Evolutionary conservation across 2,329 filamentous ascomycete genomes (phyloP).

Genomic region (Blumeriella jaapii): DNA sequence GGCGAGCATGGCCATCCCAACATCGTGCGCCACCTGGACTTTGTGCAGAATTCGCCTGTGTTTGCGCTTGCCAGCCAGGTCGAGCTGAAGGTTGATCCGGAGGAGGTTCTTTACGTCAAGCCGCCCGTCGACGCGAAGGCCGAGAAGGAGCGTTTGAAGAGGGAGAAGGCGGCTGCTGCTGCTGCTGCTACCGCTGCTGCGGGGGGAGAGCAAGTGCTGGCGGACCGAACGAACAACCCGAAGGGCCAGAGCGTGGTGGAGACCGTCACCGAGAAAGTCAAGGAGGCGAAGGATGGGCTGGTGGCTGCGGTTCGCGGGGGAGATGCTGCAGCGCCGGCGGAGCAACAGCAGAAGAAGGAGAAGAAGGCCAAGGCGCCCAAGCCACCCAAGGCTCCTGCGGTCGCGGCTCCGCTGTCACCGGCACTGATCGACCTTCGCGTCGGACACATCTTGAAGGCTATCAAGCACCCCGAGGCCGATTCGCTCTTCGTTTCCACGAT

Average conservation of each 20-base stretch:
- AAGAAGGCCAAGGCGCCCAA: slow-evolving; percentile 86
- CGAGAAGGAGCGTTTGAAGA: slow-evolving; percentile 94
- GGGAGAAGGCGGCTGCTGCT: slow-evolving; percentile 71
- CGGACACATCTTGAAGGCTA: slow-evolving; percentile 91
- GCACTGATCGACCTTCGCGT: slow-evolving; percentile 88
- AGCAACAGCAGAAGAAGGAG: slow-evolving; percentile 56
- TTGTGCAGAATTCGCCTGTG: slow-evolving; percentile 81
- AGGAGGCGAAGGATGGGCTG: slow-evolving; percentile 28
- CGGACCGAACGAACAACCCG: slow-evolving; percentile 49
- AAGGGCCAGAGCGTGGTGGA: slow-evolving; percentile 36
- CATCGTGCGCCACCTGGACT: slow-evolving; percentile 84
- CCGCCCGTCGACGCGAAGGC: slow-evolving; percentile 84
- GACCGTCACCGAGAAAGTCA: slow-evolving; percentile 37
- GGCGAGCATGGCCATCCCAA: slow-evolving; percentile 83
- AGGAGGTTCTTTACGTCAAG: slow-evolving; percentile 77
- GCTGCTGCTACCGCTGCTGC: slow-evolving; percentile 46
- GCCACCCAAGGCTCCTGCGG: slow-evolving; percentile 52
- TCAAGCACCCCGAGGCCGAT: slow-evolving; percentile 94
- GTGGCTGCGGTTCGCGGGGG: slow-evolving; percentile 28
- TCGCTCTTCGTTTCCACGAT: slow-evolving; percentile 93
- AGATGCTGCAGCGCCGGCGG: slow-evolving; percentile 1
- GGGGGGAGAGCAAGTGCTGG: slow-evolving; percentile 38
- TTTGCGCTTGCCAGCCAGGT: slow-evolving; percentile 69
- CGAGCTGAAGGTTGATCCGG: slow-evolving; percentile 49
- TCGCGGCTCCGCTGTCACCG: slow-evolving; percentile 68